Evolutionary conservation across 345 rosid species (phyloP), one percentile per base, ranked within the genome.

Genomic region (Eucalyptus cloeziana): DNA sequence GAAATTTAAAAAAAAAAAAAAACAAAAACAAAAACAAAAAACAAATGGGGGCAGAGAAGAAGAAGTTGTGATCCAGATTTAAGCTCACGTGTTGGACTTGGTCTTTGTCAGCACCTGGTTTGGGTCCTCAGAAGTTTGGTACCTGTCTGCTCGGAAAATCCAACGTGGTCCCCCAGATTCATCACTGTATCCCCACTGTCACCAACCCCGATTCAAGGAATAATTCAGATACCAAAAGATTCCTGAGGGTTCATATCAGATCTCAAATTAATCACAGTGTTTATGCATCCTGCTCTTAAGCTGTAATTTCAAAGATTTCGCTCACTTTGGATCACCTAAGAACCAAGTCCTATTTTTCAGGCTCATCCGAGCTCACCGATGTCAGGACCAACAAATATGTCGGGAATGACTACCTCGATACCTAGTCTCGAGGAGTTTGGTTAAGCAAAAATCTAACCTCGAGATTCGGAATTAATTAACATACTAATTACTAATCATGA

Each of bases 11-110:
- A 43, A 43, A 6, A 43, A 5, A 40, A 40, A 17, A 50, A 51
- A 0, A 16, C 16, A 1, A 50, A 1, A 15, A 16, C n/a, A n/a
- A n/a, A n/a, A 19, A 6, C 6, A 10, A 37, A 10, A 5, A 71
- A 10, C 1, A 64, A 12, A 25, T 27, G 14, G 16, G 45, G 47
- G 43, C 14, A 37, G 27, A 76, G 47, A 76, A 37, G 19, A 33
- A 71, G 45, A 37, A 37, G 27, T 17, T 3, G 44, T 21, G 85
- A 21, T 9, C 30, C 8, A 12, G 8, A 37, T 76, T 37, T 40
- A 40, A 40, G 85, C 85, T 76, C 85, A 40, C 47, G 85, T 40
- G 85, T 40, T 40, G 85, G 47, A 76, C 85, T 76, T 76, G 85
- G 85, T 21, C 85, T 76, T 40, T 76, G 85, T 76, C 85, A 11